Evolutionary conservation across 768 basidiomycete species (phyloP), one percentile per base, ranked within the genome.

Genomic region (Lentinus brumalis): DNA sequence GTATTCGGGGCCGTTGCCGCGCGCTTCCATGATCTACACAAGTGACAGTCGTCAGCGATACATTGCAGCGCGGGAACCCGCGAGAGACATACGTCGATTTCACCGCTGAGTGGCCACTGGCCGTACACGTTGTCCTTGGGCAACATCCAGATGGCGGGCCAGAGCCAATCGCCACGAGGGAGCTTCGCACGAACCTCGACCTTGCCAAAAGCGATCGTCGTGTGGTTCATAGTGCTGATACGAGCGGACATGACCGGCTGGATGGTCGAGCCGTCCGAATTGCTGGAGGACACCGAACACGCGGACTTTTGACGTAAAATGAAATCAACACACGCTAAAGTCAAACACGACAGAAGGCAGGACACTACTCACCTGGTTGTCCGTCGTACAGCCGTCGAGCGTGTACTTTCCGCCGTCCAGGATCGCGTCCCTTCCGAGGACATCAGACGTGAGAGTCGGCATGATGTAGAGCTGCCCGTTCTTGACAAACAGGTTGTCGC

Each of bases 381-480:
- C 45, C 1, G 61, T 58, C 30, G 68, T 70, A 46, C 69, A 69
- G 16, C 56, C 51, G 52, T 59, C 61, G 56, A 67, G 59, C 26
- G 51, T 46, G 57, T 55, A 59, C 21, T 66, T 69, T 38, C 64
- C 66, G 39, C 64, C 65, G 50, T 69, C 66, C n/a, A 81, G 69
- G 16, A 66, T 70, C 63, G 78, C 75, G 26, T 68, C 72, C 1
- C 61, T 67, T 18, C 81, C 81, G 66, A 85, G 71, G 5, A 72
- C 70, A 66, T 85, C 83, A 42, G 79, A 76, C 6, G 85, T 86
- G 61, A 86, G 77, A 8, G 86, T 86, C 10, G 86, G 75, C 68
- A 83, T 78, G 71, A 87, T 83, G 76, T 83, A 86, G 38, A 87
- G 77, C 57, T 80, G 71, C 9, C 79, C 79, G 70, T 83, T 77